phyloP scores from a whole-genome alignment of 2,329 filamentous ascomycete genomes.

The Claviceps sp. region DNA sequence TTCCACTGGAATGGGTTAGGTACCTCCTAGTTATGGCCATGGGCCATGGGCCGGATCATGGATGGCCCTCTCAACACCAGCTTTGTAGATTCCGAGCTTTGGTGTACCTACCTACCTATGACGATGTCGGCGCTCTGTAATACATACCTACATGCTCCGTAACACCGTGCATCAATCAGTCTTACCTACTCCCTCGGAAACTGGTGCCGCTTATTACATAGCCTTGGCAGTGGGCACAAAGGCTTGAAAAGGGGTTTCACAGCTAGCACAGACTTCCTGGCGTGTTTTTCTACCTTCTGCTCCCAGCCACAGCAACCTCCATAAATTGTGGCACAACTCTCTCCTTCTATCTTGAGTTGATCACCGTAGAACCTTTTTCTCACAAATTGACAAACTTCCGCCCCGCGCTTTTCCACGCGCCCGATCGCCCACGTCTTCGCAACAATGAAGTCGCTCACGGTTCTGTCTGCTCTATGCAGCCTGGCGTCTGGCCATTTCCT shows the following conservation, averaged over 20 bases:
- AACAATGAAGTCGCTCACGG: constrained; percentile 16
- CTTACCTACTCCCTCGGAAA: no score
- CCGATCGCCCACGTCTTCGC: neutral
- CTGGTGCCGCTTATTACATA: no score
- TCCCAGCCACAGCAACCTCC: neutral
- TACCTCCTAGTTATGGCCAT: no score
- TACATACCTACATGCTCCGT: neutral
- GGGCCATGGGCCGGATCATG: no score
- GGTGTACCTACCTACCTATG: neutral
- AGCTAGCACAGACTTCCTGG: neutral
- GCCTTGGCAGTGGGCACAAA: no score
- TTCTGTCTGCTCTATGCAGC: constrained; percentile 25
- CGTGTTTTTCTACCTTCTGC: neutral
- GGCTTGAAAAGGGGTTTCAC: no score
- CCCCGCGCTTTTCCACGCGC: no score
- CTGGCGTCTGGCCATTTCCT: constrained; percentile 39
- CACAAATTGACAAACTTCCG: no score
- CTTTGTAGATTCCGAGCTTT: neutral
- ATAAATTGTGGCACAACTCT: neutral
- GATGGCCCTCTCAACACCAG: neutral
- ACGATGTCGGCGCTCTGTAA: no score
- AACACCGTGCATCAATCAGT: neutral
- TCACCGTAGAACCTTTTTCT: neutral
- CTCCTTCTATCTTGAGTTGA: no score
- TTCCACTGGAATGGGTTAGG: neutral